These are phyloP conservation scores for Colletotrichum plurivorum DNA, from an alignment of 2,329 filamentous ascomycete genomes.

Conservation along the genomic window DNA sequence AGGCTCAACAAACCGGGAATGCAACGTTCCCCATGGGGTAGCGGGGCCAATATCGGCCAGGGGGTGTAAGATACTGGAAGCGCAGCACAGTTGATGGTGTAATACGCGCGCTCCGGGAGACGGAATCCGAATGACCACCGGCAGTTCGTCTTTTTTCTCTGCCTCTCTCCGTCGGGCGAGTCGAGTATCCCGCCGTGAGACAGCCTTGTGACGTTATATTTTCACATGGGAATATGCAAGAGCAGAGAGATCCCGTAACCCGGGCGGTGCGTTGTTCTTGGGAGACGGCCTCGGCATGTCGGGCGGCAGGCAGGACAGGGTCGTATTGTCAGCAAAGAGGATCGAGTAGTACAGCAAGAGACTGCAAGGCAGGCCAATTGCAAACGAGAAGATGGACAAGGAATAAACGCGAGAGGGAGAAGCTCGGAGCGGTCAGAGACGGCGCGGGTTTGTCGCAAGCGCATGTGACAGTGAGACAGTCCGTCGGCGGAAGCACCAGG, in stretches of 20 bases:
- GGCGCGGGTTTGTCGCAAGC: neutral
- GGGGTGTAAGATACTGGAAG: neutral
- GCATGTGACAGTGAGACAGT: constrained; percentile 33
- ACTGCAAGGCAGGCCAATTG: neutral
- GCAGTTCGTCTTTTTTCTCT: constrained; percentile 14
- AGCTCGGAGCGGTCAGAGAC: constrained; percentile 1
- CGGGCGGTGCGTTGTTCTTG: no score
- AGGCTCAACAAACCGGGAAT: constrained; percentile 15
- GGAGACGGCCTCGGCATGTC: constrained; percentile 30
- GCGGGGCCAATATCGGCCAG: constrained; percentile 14
- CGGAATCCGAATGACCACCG: constrained; percentile 26
- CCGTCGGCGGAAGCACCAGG: constrained; percentile 22
- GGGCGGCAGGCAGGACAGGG: constrained; percentile 15
- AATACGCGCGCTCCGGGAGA: constrained; percentile 9
- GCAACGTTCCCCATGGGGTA: constrained; percentile 39
- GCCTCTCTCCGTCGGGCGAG: constrained; percentile 1
- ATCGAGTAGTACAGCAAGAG: neutral
- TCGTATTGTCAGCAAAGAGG: constrained; percentile 17
- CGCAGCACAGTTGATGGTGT: constrained; percentile 1
- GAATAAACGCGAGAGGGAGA: neutral
- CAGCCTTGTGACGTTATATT: constrained; percentile 30
- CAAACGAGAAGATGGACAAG: neutral
- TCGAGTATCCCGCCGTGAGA: constrained; percentile 14
- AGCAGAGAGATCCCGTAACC: neutral
- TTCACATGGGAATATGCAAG: constrained; percentile 38